Conservation (phyloP, 257 asterid genomes). For the Asclepias syriaca region DNA sequence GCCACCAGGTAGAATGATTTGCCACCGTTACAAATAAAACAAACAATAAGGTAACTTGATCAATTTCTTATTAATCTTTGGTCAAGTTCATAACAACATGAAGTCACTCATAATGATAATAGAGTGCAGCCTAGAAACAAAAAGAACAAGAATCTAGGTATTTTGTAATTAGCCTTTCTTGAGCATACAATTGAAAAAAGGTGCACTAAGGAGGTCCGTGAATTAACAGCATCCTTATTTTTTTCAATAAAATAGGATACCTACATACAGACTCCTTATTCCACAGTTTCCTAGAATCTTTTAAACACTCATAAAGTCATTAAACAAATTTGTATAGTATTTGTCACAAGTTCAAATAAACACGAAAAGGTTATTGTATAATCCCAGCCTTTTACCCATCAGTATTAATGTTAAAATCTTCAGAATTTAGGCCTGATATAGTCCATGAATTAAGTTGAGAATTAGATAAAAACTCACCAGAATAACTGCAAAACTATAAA, state of each 20-base stretch:
- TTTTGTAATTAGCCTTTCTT: neutral
- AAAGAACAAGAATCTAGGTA: neutral
- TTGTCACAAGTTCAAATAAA: neutral
- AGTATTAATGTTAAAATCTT: neutral
- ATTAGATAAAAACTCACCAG: neutral
- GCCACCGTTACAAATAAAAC: neutral
- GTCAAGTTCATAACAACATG: neutral
- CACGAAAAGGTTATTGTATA: neutral
- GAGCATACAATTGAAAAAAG: neutral
- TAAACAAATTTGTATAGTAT: neutral
- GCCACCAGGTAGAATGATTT: constrained; percentile 26
- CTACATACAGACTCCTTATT: neutral
- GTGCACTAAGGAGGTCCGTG: neutral
- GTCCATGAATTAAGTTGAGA: neutral
- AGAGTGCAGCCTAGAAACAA: neutral
- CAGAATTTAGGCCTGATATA: neutral
- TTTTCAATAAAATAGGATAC: neutral
- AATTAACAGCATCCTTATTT: neutral
- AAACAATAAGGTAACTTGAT: neutral
- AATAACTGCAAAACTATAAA: neutral
- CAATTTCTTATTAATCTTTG: neutral
- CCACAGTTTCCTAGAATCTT: neutral
- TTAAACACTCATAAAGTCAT: neutral
- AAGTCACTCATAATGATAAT: neutral
- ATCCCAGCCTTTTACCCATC: neutral